These are phyloP conservation scores for Fusarium avenaceum DNA, from an alignment of 2,329 filamentous ascomycete genomes.

Conservation along the genomic window DNA sequence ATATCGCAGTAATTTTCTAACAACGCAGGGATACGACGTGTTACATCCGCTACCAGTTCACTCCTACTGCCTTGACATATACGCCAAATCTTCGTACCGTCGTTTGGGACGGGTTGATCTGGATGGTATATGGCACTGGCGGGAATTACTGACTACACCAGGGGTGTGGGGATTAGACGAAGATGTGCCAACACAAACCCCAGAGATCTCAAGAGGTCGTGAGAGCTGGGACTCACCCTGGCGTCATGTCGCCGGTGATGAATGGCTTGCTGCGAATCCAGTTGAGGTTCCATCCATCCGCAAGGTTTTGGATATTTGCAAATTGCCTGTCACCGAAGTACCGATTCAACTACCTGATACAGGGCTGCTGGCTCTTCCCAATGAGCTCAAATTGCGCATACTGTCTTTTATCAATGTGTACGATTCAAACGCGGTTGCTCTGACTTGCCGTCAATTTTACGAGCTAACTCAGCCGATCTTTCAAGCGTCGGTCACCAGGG, in stretches of 20 bases:
- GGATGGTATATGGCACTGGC: slow-evolving; percentile 15
- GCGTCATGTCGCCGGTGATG: not conserved
- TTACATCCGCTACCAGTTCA: not conserved
- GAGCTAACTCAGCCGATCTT: not conserved
- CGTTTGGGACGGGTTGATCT: not conserved
- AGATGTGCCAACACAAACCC: accelerated
- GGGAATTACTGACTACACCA: not conserved
- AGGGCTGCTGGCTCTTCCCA: not conserved
- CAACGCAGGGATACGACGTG: not conserved
- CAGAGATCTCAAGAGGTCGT: not conserved
- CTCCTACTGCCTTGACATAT: slow-evolving; percentile 15
- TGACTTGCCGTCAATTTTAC: not conserved
- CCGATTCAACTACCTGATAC: not conserved
- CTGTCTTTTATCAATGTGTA: not conserved
- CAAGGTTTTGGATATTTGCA: not conserved
- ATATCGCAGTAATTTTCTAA: not conserved
- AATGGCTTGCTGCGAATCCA: slow-evolving; percentile 14
- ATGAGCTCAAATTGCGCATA: not conserved
- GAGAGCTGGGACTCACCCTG: not conserved
- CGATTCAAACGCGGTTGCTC: accelerated
- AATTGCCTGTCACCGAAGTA: accelerated
- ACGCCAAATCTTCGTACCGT: not conserved
- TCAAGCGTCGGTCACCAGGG: accelerated
- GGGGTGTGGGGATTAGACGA: not conserved
- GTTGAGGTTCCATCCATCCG: not conserved